Evolutionary conservation across 1,284 basidiomycete species (phyloP).

Genomic region (Tilletia horrida): DNA sequence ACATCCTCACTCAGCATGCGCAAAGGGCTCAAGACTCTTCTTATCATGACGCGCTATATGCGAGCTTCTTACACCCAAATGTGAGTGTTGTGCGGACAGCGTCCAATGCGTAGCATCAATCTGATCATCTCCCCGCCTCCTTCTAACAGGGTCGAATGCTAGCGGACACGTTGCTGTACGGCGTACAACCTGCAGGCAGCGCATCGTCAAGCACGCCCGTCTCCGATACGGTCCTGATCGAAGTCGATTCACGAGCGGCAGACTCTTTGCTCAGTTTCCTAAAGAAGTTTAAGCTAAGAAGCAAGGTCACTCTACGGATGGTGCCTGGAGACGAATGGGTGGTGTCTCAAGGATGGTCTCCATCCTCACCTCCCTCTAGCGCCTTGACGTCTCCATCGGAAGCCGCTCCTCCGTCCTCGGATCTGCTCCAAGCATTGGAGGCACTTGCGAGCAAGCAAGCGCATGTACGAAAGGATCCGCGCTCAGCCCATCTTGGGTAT

Average conservation of each 20-base stretch:
- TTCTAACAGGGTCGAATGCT: constrained; percentile 76
- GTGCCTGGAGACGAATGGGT: constrained; percentile 73
- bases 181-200: constrained; percentile 54
- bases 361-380: too few species aligned
- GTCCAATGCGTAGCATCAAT: background rate
- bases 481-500: constrained; percentile 39
- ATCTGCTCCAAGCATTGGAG: background rate
- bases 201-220: constrained; percentile 39
- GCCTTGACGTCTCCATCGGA: background rate
- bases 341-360: constrained; percentile 76
- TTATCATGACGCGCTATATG: constrained; percentile 65
- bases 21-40: constrained; percentile 16
- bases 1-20: constrained; percentile 21
- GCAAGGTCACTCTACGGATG: constrained; percentile 71
- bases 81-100: constrained; percentile 58
- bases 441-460: constrained; percentile 9
- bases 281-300: constrained; percentile 80
- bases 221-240: constrained; percentile 64
- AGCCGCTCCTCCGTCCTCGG: background rate
- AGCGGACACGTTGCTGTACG: constrained; percentile 82
- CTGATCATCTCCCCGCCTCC: background rate
- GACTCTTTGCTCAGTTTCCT: constrained; percentile 65
- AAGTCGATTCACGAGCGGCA: constrained; percentile 64
- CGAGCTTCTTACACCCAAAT: constrained; percentile 81
- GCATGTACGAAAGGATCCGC: constrained; percentile 27